These are phyloP conservation scores for Citrus cavaleriei DNA, from an alignment of 345 rosid species.

Conservation along the genomic window DNA sequence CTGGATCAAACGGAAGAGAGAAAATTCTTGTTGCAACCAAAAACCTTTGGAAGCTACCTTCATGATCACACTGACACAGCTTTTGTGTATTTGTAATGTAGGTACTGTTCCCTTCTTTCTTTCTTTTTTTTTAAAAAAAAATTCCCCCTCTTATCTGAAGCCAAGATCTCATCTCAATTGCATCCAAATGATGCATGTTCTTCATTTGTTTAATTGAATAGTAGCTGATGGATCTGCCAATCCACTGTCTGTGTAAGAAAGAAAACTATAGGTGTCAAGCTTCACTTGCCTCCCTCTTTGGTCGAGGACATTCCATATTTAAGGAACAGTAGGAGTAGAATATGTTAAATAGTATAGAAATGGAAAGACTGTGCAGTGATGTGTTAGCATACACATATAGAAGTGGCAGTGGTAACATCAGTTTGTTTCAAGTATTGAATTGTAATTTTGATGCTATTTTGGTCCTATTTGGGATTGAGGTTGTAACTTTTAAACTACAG, in stretches of 20 bases:
- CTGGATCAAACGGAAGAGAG: slow-evolving; percentile 66
- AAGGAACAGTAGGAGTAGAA: slow-evolving; percentile 19
- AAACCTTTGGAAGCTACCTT: slow-evolving; percentile 56
- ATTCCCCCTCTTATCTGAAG: slow-evolving; percentile 8
- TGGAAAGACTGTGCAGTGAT: slow-evolving; percentile 8
- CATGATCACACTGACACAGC: slow-evolving; percentile 38
- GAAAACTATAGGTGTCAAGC: too few species aligned
- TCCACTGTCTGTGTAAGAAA: too few species aligned
- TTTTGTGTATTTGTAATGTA: slow-evolving; percentile 31
- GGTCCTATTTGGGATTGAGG: too few species aligned
- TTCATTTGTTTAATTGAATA: slow-evolving; percentile 9
- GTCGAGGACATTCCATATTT: neutral
- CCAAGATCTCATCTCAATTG: slow-evolving; percentile 28
- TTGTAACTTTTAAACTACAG: too few species aligned
- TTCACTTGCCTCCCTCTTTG: too few species aligned
- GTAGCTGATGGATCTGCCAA: too few species aligned
- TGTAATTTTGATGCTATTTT: neutral
- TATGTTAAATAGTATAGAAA: slow-evolving; percentile 7
- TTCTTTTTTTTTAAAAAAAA: too few species aligned
- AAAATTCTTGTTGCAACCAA: slow-evolving; percentile 72
- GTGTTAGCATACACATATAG: slow-evolving; percentile 13
- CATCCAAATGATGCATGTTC: slow-evolving; percentile 34
- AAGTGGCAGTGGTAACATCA: slow-evolving; percentile 8
- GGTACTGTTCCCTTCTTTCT: slow-evolving; percentile 30
- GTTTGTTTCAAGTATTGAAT: neutral